A percentile compares a stretch with the other conserved stretches of the same genome.
Conservation (phyloP, 805 yeast genomes). For the Barnettozyma vustinii region DNA sequence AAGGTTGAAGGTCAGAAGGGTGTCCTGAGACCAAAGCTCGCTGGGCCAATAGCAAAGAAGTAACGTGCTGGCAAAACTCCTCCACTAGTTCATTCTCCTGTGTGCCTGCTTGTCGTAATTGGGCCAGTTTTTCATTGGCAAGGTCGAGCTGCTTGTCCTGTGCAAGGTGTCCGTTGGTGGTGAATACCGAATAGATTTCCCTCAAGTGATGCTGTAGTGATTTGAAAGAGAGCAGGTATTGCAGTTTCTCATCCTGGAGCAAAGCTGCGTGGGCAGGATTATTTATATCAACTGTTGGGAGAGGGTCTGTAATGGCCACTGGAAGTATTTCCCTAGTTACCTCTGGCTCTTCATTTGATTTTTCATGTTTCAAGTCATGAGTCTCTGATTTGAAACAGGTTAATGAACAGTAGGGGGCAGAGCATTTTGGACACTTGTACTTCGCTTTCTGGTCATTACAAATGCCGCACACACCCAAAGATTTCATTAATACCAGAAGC, state of each 20-base stretch:
- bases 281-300: constrained; percentile 16
- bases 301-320: not conserved
- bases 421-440: constrained; percentile 56
- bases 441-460: constrained; percentile 30
- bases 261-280: constrained; percentile 23
- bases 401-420: constrained; percentile 44
- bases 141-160: constrained; percentile 53
- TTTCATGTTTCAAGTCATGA: constrained; percentile 28
- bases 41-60: constrained; percentile 13
- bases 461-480: constrained; percentile 12
- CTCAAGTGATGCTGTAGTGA: constrained; percentile 53
- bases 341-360: not conserved
- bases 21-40: constrained; percentile 20
- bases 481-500: not conserved
- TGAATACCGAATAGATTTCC: constrained; percentile 43
- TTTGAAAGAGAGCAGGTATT: constrained; percentile 42
- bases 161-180: constrained; percentile 41
- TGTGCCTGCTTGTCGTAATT: constrained; percentile 55
- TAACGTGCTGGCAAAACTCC: constrained; percentile 46
- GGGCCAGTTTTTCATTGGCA: constrained; percentile 55
- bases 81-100: constrained; percentile 67
- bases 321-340: not conserved
- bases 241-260: constrained; percentile 38
- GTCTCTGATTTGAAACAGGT: constrained; percentile 47
- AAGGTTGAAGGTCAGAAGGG: constrained; percentile 34